Evolutionary conservation across 208 protist species (phyloP).

Genomic region (Acanthamoeba castellanii): DNA sequence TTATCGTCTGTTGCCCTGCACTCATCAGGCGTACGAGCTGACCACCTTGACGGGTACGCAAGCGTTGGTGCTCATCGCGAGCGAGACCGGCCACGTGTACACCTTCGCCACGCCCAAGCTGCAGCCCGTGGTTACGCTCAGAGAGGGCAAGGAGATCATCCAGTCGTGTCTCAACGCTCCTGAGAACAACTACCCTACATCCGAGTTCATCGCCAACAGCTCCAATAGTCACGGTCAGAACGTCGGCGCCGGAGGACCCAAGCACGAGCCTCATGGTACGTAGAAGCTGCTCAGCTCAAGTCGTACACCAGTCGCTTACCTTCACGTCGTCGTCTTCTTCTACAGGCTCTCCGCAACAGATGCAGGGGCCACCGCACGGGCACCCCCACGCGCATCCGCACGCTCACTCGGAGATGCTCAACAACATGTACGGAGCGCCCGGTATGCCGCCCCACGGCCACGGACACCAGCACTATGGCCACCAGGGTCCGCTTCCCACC

Average conservation of each 20-base stretch:
- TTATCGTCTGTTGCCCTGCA: neutral
- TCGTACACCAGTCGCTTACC: too few species aligned
- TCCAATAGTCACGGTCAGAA: neutral
- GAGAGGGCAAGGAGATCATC: conserved; percentile 90
- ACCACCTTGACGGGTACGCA: conserved; percentile 91
- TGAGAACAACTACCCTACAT: conserved; percentile 77
- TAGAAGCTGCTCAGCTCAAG: too few species aligned
- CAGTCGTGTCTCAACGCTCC: conserved; percentile 91
- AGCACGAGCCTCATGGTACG: conserved; percentile 34
- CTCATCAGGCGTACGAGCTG: conserved; percentile 89
- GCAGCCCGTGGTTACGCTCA: conserved; percentile 90
- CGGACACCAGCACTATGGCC: conserved; percentile 18
- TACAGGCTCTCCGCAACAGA: conserved; percentile 6
- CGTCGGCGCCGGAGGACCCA: neutral
- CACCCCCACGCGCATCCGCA: neutral
- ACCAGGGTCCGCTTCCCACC: neutral
- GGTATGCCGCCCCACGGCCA: neutral
- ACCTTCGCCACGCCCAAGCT: conserved; percentile 93
- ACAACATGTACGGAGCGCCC: conserved; percentile 29
- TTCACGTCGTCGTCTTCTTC: too few species aligned
- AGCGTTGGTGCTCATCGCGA: conserved; percentile 90
- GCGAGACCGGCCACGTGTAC: conserved; percentile 92
- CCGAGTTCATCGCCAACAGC: conserved; percentile 62
- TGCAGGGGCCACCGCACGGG: neutral
- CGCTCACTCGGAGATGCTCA: neutral